phyloP scores from a whole-genome alignment of 352 stramenopile species.

The Vaucheria bursata region DNA sequence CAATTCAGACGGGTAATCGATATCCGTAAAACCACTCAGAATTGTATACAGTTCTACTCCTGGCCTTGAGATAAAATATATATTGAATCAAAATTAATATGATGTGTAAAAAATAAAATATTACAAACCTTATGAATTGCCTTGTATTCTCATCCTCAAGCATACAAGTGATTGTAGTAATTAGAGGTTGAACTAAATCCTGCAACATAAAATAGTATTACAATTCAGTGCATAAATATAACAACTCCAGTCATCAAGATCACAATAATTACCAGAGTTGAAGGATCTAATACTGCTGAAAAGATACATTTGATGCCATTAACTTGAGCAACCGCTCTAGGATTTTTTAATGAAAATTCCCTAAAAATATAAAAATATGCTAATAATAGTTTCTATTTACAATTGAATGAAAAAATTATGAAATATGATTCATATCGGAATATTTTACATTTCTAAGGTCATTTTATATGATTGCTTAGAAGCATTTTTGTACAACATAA shows the following conservation, averaged over 20 bases:
- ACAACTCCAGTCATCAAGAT: too few relatives aligned
- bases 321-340: conserved; percentile 29
- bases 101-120: background rate
- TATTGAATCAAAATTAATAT: background rate
- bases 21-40: conserved; percentile 41
- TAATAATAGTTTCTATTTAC: too few relatives aligned
- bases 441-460: too few relatives aligned
- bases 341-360: conserved; percentile 31
- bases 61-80: conserved; percentile 20
- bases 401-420: too few relatives aligned
- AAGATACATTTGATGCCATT: conserved; percentile 36
- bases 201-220: conserved; percentile 15
- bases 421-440: too few relatives aligned
- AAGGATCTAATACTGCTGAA: conserved; percentile 28
- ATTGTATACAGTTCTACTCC: conserved; percentile 38
- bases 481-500: too few relatives aligned
- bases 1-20: conserved; percentile 20
- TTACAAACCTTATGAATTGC: conserved; percentile 3
- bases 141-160: conserved; percentile 34
- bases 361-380: too few relatives aligned
- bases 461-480: too few relatives aligned
- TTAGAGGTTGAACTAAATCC: conserved; percentile 29
- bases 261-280: conserved; percentile 26
- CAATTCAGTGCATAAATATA: background rate
- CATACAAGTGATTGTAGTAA: conserved; percentile 26